Base-by-base conservation (phyloP, 176 grass and related monocot species). In the Saccharum spontaneum region DNA sequence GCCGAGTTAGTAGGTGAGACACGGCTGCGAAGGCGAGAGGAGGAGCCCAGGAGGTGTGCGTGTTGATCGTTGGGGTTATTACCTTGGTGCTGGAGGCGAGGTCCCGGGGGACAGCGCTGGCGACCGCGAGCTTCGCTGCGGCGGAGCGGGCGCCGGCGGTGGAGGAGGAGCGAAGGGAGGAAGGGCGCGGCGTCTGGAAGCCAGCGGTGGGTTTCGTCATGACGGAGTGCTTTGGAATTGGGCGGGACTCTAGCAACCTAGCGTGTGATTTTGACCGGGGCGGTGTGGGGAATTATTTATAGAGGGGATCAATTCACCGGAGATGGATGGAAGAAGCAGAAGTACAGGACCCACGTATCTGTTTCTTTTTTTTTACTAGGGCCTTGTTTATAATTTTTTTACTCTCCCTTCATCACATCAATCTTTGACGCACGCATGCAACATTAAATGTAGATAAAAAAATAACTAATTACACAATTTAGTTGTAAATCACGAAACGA, bases 201-300 rank as follows among this genome's bases (percentile, higher is more conserved):
- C 41, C 83, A 31, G 52, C 26, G 34, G 73, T 77, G 30, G 55
- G 54, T 75, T 86, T 82, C 11, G 79, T 78, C 88, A 89, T 89
- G 88, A 18, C 52, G 50, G 22, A 87, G 70, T 16, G 63, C 1
- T 30, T 30, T 31, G 5, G 26, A 28, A 66, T 66, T 15, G 63
- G 63, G 63, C 63, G 63, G 52, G 57, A n/a, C 1, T 48, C 48
- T 50, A 17, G 48, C 15, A 57, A 57, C 46, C 49, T 6, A 52
- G 8, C 57, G 22, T 24, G 8, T 62, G n/a, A 62, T 22, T 62
- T 61, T 61, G n/a, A 24, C 2, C n/a, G 22, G 59, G 59, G 18
- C 59, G n/a, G 59, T 61, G n/a, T 26, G 59, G 59, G 59, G 4
- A 24, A 62, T 26, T 26, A 24, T 61, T 26, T 62, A 62, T 38